These are phyloP conservation scores for Globisporangium barbulae DNA, from an alignment of 352 stramenopile species.

Conservation along the genomic window DNA sequence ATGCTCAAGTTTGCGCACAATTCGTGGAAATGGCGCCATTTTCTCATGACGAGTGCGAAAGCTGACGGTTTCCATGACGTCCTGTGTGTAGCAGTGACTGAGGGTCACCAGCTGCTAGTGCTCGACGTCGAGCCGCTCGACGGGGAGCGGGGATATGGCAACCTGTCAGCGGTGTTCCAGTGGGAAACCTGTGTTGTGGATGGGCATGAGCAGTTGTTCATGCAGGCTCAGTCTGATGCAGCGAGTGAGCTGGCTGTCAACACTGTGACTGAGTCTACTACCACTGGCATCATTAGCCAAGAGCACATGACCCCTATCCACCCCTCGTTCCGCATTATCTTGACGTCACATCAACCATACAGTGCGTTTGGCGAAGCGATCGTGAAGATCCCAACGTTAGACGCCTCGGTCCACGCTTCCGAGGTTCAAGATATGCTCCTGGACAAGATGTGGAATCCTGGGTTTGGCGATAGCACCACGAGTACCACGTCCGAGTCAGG, in stretches of 20 bases:
- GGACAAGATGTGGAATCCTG: conserved; percentile 44
- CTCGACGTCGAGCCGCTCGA: conserved; percentile 52
- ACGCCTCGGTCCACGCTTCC: conserved; percentile 21
- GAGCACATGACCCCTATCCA: conserved; percentile 29
- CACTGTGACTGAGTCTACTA: background rate
- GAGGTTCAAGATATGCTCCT: conserved; percentile 37
- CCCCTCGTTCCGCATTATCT: conserved; percentile 36
- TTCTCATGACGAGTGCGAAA: conserved; percentile 38
- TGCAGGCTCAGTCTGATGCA: background rate
- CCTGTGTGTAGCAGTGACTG: conserved; percentile 29
- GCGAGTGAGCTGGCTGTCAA: background rate
- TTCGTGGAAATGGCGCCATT: conserved; percentile 41
- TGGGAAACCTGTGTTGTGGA: conserved; percentile 28
- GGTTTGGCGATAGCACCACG: background rate
- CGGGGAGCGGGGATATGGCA: conserved; percentile 14
- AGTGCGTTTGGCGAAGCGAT: conserved; percentile 41
- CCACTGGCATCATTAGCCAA: background rate
- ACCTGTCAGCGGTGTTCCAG: conserved; percentile 27
- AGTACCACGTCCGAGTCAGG: background rate
- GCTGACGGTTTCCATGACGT: conserved; percentile 32
- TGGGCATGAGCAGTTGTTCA: conserved; percentile 22
- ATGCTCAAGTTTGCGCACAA: conserved; percentile 35
- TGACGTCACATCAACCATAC: conserved; percentile 30
- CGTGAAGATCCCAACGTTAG: conserved; percentile 30
- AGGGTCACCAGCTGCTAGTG: conserved; percentile 56